These are phyloP conservation scores for Porodaedalea pini DNA, from an alignment of 1,284 basidiomycete genomes.

Conservation along the genomic window DNA sequence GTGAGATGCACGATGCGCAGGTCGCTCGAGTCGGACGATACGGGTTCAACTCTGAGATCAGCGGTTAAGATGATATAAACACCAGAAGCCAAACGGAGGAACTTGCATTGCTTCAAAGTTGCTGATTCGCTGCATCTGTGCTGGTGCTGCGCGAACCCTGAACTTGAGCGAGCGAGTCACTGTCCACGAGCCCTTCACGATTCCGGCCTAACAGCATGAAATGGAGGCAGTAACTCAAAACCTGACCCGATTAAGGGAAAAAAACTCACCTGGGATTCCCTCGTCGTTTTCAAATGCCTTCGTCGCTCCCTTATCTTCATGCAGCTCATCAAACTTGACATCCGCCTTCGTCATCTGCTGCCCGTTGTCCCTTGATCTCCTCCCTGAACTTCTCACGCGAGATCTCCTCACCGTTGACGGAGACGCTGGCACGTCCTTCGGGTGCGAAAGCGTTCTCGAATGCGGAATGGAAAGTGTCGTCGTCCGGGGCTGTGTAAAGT, in stretches of 20 bases:
- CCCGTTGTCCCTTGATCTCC: constrained; percentile 23
- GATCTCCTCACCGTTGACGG: constrained; percentile 32
- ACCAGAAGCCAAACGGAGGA: background rate
- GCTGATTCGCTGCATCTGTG: no score
- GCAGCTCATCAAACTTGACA: constrained; percentile 36
- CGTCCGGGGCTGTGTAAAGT: constrained; percentile 31
- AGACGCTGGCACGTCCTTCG: constrained; percentile 20
- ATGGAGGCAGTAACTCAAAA: background rate
- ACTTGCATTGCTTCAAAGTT: constrained; percentile 45
- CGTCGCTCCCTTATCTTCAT: no score
- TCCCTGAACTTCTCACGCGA: constrained; percentile 32
- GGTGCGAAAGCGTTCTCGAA: constrained; percentile 35
- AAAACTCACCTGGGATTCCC: constrained; percentile 4
- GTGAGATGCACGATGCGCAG: no score
- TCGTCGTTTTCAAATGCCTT: no score
- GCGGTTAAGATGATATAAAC: no score
- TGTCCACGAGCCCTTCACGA: constrained; percentile 41
- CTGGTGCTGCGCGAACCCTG: no score
- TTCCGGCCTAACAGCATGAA: constrained; percentile 28
- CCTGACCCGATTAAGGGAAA: no score
- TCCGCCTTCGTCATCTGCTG: constrained; percentile 23
- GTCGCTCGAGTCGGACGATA: no score
- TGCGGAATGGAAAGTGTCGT: constrained; percentile 20
- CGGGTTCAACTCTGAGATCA: no score
- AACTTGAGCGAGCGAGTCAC: no score